A percentile compares a stretch with the other conserved stretches of the same genome.
phyloP scores from a whole-genome alignment of 371 early-diverging fungal genomes.

The Rhizopus delemar region DNA sequence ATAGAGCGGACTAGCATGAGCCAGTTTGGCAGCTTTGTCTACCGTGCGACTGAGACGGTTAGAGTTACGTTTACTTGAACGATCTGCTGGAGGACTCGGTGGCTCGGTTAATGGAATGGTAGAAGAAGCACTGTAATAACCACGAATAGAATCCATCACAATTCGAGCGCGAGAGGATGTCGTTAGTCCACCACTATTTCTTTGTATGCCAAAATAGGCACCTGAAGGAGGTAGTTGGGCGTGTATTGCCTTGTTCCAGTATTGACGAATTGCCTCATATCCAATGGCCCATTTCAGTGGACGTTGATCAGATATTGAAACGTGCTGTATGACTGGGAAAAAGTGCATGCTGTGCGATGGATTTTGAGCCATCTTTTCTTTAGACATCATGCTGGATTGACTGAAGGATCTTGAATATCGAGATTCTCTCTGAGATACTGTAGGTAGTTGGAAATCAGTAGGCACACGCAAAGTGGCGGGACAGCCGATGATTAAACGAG shows the following conservation, averaged over 20 bases:
- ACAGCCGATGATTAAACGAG: constrained; percentile 46
- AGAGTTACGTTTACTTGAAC: constrained; percentile 33
- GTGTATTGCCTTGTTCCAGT: constrained; percentile 41
- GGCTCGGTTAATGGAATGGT: constrained; percentile 6
- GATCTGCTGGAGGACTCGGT: background rate
- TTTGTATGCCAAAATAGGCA: constrained; percentile 25
- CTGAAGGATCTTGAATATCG: constrained; percentile 5
- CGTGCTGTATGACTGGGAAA: constrained; percentile 40
- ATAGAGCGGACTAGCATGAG: constrained; percentile 24
- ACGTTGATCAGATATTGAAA: constrained; percentile 25
- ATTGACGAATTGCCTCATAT: constrained; percentile 47
- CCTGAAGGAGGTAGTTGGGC: constrained; percentile 28
- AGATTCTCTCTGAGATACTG: constrained; percentile 3
- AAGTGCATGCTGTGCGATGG: background rate
- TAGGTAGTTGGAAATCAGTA: constrained; percentile 8
- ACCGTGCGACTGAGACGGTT: constrained; percentile 40
- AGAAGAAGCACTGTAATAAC: constrained; percentile 13
- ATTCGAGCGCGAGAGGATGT: constrained; percentile 43
- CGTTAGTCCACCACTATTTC: background rate
- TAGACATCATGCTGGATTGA: constrained; percentile 14
- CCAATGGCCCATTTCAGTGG: constrained; percentile 43
- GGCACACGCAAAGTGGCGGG: constrained; percentile 35
- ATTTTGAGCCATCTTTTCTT: constrained; percentile 3
- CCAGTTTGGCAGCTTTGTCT: constrained; percentile 43
- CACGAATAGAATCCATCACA: constrained; percentile 43